Percentiles rank a stretch among this genome's conserved stretches.
These are phyloP conservation scores for Pyricularia grisea DNA, from an alignment of 2,329 filamentous ascomycete genomes.

Conservation along the genomic window DNA sequence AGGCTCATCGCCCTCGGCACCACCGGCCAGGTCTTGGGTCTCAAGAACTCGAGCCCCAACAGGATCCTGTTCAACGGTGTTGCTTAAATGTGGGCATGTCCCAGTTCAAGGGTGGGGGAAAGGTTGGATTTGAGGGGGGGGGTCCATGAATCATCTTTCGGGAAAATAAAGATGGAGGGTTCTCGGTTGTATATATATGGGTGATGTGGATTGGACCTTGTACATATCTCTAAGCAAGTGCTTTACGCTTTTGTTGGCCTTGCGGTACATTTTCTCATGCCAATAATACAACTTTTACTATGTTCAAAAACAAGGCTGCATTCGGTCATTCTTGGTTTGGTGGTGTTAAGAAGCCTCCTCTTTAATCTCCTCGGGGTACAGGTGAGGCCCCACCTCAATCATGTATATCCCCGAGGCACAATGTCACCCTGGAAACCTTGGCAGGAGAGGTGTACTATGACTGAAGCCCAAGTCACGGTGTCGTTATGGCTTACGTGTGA, in stretches of 20 bases:
- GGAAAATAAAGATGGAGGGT: not conserved
- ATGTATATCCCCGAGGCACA: too few species aligned
- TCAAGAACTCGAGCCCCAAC: slow-evolving; percentile 37
- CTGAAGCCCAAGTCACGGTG: too few species aligned
- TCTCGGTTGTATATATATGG: not conserved
- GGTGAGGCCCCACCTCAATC: too few species aligned
- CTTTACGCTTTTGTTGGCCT: not conserved
- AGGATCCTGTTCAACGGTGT: slow-evolving; percentile 46
- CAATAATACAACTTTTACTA: not conserved
- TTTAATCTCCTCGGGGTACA: too few species aligned
- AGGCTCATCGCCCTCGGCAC: slow-evolving; percentile 33
- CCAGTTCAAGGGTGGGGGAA: too few species aligned
- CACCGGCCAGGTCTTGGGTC: slow-evolving; percentile 27
- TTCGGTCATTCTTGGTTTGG: too few species aligned
- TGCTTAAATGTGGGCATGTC: not conserved
- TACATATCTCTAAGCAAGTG: not conserved
- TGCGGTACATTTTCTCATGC: not conserved
- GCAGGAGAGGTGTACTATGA: too few species aligned
- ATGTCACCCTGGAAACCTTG: too few species aligned
- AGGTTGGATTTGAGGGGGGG: too few species aligned
- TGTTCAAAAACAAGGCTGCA: too few species aligned
- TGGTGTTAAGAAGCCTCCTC: too few species aligned
- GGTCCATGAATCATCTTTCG: not conserved
- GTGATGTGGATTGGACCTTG: not conserved
- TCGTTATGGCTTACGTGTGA: too few species aligned